Evolutionary conservation across 1,139 yeast species (phyloP), one percentile per base, ranked within the genome.

Genomic region (Candida mesenterica): DNA sequence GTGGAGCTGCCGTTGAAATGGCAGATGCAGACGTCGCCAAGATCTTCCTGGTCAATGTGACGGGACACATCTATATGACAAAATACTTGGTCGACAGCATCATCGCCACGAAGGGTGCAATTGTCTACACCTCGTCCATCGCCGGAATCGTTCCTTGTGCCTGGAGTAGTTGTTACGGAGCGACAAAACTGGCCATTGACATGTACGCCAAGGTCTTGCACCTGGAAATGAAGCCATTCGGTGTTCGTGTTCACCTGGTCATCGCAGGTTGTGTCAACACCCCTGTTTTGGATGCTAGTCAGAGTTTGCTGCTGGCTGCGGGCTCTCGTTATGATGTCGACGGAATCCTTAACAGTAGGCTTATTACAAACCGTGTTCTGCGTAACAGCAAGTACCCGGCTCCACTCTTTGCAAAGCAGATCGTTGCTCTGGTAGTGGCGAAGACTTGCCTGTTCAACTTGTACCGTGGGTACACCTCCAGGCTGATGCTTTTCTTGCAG

Each of bases 221-320:
- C 19, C 42, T 37, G 4, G 62, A 59, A 37, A 40, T 59, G 61
- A 41, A 47, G 36, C 71, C 71, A 0, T 62, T 62, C 37, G 69
- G 62, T 1, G 68, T 62, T 7, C 38, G 52, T 15, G 72, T 67
- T 5, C 64, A 64, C 42, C 53, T 61, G 30, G 58, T 66, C 5
- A 62, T 66, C 27, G 64, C 72, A 5, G 72, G 73, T 2, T 70
- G 67, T 3, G 71, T 67, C 3, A 53, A 65, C 33, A 65, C 71
- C n/a, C 62, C 58, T 10, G 61, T 66, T 24, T 46, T 52, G 24
- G 65, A 59, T 38, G 12, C 37, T 10, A 41, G 39, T n/a, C 37
- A 40, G 10, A 24, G 23, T 4, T 27, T 31, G 4, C 28, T 34
- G 6, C 31, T 33, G 15, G 31, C 45, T 2, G 37, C 41, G 2